Conservation (phyloP, 768 basidiomycete genomes). For the Termitomyces sp. region DNA sequence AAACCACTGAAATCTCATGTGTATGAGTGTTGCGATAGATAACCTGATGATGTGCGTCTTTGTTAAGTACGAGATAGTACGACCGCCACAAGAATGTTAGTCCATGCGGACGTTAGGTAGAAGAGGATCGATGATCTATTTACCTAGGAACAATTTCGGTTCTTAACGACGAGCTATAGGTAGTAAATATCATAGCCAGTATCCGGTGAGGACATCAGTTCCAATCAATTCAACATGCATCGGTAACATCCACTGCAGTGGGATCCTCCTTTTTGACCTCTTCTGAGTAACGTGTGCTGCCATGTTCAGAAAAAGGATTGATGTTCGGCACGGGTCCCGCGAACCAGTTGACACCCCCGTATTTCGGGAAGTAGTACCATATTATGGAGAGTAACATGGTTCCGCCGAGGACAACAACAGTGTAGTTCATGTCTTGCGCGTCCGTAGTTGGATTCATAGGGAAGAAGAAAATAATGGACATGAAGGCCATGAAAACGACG, state of each 20-base stretch:
- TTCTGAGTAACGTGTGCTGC: neutral
- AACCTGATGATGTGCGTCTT: too few species aligned
- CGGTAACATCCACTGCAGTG: neutral
- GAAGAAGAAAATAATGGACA: slow-evolving; percentile 53
- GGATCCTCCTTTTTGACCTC: neutral
- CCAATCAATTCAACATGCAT: neutral
- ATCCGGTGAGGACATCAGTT: neutral
- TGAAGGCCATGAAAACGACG: slow-evolving; percentile 57
- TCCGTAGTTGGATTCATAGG: slow-evolving; percentile 43
- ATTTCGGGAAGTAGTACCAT: slow-evolving; percentile 60
- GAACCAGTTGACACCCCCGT: slow-evolving; percentile 31
- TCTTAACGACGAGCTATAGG: too few species aligned
- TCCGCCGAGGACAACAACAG: slow-evolving; percentile 56
- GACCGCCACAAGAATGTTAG: too few species aligned
- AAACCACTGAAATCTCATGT: too few species aligned
- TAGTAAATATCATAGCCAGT: neutral
- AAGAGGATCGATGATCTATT: too few species aligned
- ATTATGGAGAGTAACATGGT: slow-evolving; percentile 48
- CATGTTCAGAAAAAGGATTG: neutral
- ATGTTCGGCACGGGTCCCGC: slow-evolving; percentile 24
- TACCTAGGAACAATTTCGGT: too few species aligned
- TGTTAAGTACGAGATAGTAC: too few species aligned
- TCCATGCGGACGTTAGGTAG: too few species aligned
- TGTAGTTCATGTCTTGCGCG: slow-evolving; percentile 58
- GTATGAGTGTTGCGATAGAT: too few species aligned